phyloP scores from a whole-genome alignment of 1,139 yeast genomes.

The Pneumocystis oryctolagi region DNA sequence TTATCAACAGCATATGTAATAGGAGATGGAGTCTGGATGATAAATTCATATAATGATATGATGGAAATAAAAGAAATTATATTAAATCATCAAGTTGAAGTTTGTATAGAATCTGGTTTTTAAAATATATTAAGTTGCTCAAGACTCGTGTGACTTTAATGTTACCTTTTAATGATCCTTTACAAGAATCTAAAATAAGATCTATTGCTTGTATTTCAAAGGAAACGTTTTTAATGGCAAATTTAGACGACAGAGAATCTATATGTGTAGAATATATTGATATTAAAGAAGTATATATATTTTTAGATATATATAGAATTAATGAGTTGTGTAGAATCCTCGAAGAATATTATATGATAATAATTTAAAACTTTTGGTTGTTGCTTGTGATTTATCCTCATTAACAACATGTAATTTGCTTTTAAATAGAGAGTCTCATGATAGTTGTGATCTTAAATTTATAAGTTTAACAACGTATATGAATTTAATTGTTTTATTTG shows the following conservation, averaged over 20 bases:
- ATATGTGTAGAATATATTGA: neutral
- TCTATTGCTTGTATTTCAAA: neutral
- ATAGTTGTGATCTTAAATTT: neutral
- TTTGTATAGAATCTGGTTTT: neutral
- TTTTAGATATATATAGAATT: neutral
- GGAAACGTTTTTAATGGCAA: neutral
- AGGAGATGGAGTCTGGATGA: neutral
- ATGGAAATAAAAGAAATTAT: neutral
- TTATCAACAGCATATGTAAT: neutral
- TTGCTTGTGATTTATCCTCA: neutral
- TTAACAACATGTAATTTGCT: neutral
- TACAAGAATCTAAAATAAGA: neutral
- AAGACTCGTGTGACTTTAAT: neutral
- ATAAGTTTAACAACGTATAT: neutral
- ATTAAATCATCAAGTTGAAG: neutral
- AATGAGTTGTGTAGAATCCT: neutral
- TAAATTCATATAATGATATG: neutral
- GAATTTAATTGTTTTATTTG: neutral
- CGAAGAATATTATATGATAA: neutral
- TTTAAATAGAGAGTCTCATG: neutral
- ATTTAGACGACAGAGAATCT: neutral
- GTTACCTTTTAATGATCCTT: neutral
- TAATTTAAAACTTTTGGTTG: neutral
- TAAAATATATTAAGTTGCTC: neutral
- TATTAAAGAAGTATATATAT: neutral